Evolutionary conservation across 163 green algal species (phyloP).

Genomic region (Scenedesmus sp.): DNA sequence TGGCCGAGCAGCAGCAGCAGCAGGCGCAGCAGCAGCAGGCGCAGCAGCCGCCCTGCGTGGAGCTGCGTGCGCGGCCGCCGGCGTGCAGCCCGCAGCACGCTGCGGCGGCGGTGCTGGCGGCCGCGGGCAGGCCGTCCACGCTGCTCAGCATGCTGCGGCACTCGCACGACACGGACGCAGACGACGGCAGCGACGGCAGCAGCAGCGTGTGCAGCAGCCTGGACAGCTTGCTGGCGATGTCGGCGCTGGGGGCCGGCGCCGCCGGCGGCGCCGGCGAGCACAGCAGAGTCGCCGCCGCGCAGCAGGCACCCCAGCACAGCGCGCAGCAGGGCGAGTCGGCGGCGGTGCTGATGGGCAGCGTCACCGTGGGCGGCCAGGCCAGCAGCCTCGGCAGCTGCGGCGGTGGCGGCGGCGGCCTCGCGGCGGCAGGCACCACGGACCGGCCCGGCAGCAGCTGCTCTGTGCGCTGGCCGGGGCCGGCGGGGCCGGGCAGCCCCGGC

Average conservation of each 20-base stretch:
- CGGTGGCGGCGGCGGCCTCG: too few species aligned
- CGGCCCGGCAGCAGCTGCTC: constrained; percentile 32
- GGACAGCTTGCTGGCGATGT: not conserved
- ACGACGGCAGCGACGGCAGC: not conserved
- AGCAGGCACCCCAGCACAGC: too few species aligned
- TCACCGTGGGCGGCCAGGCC: not conserved
- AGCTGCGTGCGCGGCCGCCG: too few species aligned
- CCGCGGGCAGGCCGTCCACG: constrained; percentile 28
- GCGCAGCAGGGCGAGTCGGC: too few species aligned
- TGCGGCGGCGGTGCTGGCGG: constrained; percentile 21
- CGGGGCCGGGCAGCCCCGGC: too few species aligned
- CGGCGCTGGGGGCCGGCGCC: not conserved
- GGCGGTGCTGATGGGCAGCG: constrained; percentile 15
- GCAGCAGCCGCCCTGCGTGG: constrained; percentile 17
- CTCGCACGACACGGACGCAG: not conserved
- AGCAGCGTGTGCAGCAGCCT: constrained; percentile 3
- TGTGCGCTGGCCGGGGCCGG: not conserved
- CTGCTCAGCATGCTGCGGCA: constrained; percentile 33
- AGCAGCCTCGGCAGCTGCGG: not conserved
- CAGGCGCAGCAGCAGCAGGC: not conserved
- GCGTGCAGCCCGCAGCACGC: constrained; percentile 29
- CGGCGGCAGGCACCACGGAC: not conserved
- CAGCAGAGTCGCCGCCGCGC: too few species aligned
- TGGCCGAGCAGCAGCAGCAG: constrained; percentile 9
- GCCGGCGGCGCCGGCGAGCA: too few species aligned